Evolutionary conservation across 2,329 filamentous ascomycete species (phyloP).

Genomic region (Mycogone perniciosa): DNA sequence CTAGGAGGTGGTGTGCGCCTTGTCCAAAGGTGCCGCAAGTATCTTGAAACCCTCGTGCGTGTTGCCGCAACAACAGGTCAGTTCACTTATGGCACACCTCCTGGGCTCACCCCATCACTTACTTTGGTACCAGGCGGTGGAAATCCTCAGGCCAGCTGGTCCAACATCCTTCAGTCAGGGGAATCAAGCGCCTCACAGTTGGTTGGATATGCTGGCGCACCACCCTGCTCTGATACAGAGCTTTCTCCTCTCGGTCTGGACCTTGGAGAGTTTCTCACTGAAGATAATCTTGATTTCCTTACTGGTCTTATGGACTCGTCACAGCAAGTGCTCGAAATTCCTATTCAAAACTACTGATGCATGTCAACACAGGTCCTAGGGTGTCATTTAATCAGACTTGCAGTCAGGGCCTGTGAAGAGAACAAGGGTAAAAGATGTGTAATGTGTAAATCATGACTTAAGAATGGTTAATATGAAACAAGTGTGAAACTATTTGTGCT

Average conservation of each 20-base stretch:
- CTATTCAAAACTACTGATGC: not conserved
- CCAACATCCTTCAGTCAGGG: not conserved
- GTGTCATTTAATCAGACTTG: too few relatives aligned
- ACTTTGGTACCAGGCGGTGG: not conserved
- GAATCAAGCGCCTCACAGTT: not conserved
- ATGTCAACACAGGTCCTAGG: too few relatives aligned
- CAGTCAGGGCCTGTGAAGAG: too few relatives aligned
- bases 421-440: too few relatives aligned
- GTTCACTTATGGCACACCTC: not conserved
- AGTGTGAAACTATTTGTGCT: too few relatives aligned
- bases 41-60: conserved; percentile 2
- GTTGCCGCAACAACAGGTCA: conserved; percentile 4
- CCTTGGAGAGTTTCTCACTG: conserved; percentile 5
- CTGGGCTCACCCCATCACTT: not conserved
- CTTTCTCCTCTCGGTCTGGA: conserved; percentile 2
- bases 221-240: not conserved
- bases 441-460: too few relatives aligned
- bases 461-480: too few relatives aligned
- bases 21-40: conserved; percentile 3
- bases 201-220: not conserved
- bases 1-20: not conserved
- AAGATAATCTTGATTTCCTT: conserved; percentile 2
- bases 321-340: conserved; percentile 2
- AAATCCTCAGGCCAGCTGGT: not conserved
- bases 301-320: conserved; percentile 2